These are phyloP conservation scores for Venturia pyrina DNA, from an alignment of 2,329 filamentous ascomycete genomes.

Conservation along the genomic window DNA sequence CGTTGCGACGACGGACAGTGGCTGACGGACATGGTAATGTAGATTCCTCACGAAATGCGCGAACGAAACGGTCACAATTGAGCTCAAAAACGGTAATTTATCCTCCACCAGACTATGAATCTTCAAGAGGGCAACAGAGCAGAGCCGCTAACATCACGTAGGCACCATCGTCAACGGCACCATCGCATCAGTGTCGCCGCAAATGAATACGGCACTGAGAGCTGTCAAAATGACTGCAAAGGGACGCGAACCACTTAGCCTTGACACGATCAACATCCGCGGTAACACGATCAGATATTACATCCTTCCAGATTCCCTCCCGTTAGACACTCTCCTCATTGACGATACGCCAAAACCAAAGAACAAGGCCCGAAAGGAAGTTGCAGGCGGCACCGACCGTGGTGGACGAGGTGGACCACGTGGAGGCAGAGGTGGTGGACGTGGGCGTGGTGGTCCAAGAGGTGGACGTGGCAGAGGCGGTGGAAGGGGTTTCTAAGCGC, in stretches of 20 bases:
- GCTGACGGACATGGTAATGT: conserved; percentile 19
- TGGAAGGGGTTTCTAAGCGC: conserved; percentile 18
- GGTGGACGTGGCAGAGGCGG: conserved; percentile 20
- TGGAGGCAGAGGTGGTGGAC: conserved; percentile 37
- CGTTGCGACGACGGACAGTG: conserved; percentile 13
- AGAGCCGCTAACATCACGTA: conserved; percentile 26
- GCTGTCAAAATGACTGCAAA: conserved; percentile 94
- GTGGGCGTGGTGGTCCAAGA: conserved; percentile 29
- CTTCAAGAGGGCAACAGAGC: background rate
- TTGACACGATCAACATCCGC: conserved; percentile 94
- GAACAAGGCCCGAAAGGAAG: conserved; percentile 98
- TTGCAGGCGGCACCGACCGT: conserved; percentile 34
- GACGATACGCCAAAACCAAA: conserved; percentile 97
- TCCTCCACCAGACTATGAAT: background rate
- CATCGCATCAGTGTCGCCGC: conserved; percentile 89
- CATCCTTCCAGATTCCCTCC: conserved; percentile 90
- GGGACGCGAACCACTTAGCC: conserved; percentile 73
- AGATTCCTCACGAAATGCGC: conserved; percentile 99
- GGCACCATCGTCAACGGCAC: conserved; percentile 95
- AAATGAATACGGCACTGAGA: conserved; percentile 96
- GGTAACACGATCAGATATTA: conserved; percentile 94
- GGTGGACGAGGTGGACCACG: conserved; percentile 39
- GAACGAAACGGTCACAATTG: conserved; percentile 97
- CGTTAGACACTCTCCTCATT: conserved; percentile 87
- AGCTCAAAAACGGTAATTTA: conserved; percentile 84